Evolutionary conservation across 352 stramenopile species (phyloP).

Genomic region (Globisporangium orthogonon): DNA sequence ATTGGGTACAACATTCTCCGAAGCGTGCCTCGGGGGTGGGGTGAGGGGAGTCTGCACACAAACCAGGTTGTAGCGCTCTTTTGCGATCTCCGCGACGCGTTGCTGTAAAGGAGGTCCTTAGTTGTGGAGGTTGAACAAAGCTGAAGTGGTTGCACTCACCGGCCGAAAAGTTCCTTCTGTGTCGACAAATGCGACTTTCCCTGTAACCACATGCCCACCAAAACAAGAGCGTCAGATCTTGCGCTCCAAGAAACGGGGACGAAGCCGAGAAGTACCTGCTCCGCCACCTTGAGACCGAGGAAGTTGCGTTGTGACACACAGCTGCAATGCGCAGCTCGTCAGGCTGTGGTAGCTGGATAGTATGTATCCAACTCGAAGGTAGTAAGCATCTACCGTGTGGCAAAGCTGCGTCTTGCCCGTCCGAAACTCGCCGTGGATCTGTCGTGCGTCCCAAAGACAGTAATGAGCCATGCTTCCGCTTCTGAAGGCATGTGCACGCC

Average conservation of each 20-base stretch:
- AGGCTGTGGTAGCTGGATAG: neutral
- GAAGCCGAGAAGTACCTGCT: conserved; percentile 36
- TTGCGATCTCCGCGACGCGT: conserved; percentile 79
- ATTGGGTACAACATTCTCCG: too few species aligned
- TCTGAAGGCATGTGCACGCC: too few species aligned
- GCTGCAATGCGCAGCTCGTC: conserved; percentile 13
- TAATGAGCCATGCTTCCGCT: neutral
- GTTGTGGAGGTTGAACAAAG: neutral
- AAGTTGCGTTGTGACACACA: conserved; percentile 83
- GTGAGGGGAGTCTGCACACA: neutral
- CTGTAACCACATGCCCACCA: conserved; percentile 16
- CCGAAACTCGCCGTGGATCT: conserved; percentile 91
- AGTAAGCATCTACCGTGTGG: conserved; percentile 61
- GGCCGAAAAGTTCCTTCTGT: conserved; percentile 92
- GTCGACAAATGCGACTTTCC: conserved; percentile 86
- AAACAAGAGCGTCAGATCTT: neutral
- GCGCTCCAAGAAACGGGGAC: neutral
- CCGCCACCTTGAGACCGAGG: conserved; percentile 73
- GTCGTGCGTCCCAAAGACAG: neutral
- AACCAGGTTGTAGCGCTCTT: conserved; percentile 73
- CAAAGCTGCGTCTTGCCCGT: conserved; percentile 94
- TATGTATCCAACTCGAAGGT: too few species aligned
- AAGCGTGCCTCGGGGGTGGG: neutral
- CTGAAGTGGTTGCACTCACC: conserved; percentile 17
- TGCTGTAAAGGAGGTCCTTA: conserved; percentile 28